Conservation (phyloP, 306 rosid genomes). For the Gastrolobium villosum region DNA sequence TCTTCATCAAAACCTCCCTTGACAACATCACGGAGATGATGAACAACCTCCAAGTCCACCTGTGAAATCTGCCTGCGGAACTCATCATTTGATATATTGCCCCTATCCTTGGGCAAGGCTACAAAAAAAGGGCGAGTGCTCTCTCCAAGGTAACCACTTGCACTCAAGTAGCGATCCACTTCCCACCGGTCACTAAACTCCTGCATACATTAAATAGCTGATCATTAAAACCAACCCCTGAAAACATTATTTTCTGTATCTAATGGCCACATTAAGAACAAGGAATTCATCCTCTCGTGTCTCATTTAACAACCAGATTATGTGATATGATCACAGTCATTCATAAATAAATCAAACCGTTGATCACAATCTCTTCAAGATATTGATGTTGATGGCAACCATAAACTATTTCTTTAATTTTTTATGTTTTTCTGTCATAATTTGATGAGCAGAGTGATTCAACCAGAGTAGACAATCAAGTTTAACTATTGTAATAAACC, state of each 20-base stretch:
- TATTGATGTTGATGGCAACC: not conserved
- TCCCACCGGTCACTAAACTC: conserved; percentile 96
- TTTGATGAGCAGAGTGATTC: not conserved
- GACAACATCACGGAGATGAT: conserved; percentile 82
- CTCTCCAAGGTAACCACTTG: conserved; percentile 94
- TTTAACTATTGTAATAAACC: not conserved
- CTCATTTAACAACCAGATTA: no score
- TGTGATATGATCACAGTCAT: no score
- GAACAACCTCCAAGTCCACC: conserved; percentile 88
- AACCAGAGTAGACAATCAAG: not conserved
- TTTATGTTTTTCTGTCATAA: not conserved
- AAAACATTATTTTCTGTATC: not conserved
- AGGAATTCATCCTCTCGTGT: no score
- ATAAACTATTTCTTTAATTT: not conserved
- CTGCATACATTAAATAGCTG: conserved; percentile 56
- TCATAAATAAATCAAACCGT: no score
- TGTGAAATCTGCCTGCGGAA: conserved; percentile 89
- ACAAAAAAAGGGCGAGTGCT: conserved; percentile 81
- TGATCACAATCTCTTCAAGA: not conserved
- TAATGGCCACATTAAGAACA: not conserved
- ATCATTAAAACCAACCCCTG: conserved; percentile 42
- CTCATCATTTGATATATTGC: conserved; percentile 87
- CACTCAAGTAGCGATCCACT: conserved; percentile 98
- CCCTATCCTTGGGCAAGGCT: conserved; percentile 89
- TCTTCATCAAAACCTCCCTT: conserved; percentile 96